Base-by-base conservation (phyloP, 2,329 filamentous ascomycete genomes). In the Apiospora phragmitis region DNA sequence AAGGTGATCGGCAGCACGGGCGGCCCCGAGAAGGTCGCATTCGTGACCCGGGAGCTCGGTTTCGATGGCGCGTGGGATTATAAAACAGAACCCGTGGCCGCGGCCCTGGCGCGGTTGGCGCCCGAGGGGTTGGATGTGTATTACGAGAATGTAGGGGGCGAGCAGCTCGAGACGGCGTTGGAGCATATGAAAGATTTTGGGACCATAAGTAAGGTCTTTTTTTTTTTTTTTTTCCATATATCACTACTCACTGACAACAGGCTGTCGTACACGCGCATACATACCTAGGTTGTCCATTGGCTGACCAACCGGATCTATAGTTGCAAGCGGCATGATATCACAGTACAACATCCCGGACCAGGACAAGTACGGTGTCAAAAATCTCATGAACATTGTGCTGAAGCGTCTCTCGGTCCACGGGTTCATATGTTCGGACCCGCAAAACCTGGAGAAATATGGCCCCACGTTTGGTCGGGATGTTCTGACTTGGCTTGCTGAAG, bases 1-100 rank as follows among this genome's bases (percentile, higher is more conserved):
- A 91, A 82, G 65, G 93, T 96, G 55, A 91, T 97, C 73, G 94
- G 94, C 24, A 93, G 90, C 68, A 93, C 94, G 16, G 94, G 94
- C 3, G 90, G 89, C 26, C 91, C 95, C 77, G 91, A 92, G 77
- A 97, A 97, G 85, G 85, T 94, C 29, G 89, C 92, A 26, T 96
- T 90, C 80, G 81, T 88, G 68, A 77, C 74, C 51, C 81, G 85
- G 69, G 83, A 87, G 77, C 82, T 88, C 1, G 86, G 86, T 8
- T 88, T 85, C 74, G 85, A 88, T 68, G 83, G 74, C 18, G 94
- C 91, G 11, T 96, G 95, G 84, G 96, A 97, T 85, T 97, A 96
- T 86, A 95, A 95, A 87, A 94, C 89, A 74, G 93, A 96, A 84
- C 88, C 87, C 75, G 87, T 93, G 0, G 78, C 82, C 0, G 91